These are phyloP conservation scores for Cercospora zeae-maydis DNA, from an alignment of 2,329 filamentous ascomycete genomes.

Conservation along the genomic window DNA sequence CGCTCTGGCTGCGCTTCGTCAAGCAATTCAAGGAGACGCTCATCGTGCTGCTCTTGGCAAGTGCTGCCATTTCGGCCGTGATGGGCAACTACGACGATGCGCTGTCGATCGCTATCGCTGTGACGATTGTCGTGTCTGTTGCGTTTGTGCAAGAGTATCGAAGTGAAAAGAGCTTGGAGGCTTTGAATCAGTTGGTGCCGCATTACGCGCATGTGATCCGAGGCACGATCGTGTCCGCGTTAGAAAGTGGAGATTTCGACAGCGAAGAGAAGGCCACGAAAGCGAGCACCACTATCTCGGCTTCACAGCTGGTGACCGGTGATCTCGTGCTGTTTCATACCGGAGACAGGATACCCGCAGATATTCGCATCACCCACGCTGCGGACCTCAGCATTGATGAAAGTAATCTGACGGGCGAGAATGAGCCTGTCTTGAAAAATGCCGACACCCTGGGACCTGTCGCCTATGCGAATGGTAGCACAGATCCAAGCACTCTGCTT, in stretches of 20 bases:
- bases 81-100: conserved; percentile 95
- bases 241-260: conserved; percentile 49
- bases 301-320: conserved; percentile 81
- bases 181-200: conserved; percentile 86
- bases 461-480: conserved; percentile 25
- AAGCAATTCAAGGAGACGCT: conserved; percentile 97
- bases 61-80: conserved; percentile 80
- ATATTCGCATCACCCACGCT: conserved; percentile 88
- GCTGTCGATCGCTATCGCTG: conserved; percentile 89
- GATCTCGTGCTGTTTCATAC: conserved; percentile 93
- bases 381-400: conserved; percentile 91
- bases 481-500: conserved; percentile 16
- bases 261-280: conserved; percentile 62
- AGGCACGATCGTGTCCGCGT: conserved; percentile 4
- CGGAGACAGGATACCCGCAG: conserved; percentile 92
- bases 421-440: conserved; percentile 81
- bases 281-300: conserved; percentile 78
- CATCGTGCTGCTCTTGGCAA: conserved; percentile 85
- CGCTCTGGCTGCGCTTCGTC: conserved; percentile 88
- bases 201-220: conserved; percentile 95
- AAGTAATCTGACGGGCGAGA: conserved; percentile 94
- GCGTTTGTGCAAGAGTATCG: conserved; percentile 97
- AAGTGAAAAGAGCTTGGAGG: conserved; percentile 95
- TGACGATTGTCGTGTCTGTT: conserved; percentile 93
- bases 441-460: conserved; percentile 54